phyloP scores from a whole-genome alignment of 2,329 filamentous ascomycete genomes.

The Scytalidium sp. region DNA sequence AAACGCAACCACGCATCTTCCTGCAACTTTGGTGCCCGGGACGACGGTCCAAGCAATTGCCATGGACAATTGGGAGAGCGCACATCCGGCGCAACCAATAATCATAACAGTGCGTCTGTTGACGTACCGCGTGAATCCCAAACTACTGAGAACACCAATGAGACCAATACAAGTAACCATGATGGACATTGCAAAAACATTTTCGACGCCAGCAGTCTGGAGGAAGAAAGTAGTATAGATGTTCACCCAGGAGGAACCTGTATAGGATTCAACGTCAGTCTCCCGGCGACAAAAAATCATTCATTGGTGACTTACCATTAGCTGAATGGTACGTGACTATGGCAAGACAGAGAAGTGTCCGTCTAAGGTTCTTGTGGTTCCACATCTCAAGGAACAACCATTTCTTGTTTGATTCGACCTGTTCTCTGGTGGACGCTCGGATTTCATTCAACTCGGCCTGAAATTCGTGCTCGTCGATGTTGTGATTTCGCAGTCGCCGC shows the following conservation, averaged over 20 bases:
- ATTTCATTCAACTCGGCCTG: slow-evolving; percentile 13
- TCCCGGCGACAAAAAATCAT: too few relatives aligned
- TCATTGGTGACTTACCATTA: slow-evolving; percentile 44
- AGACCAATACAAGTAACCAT: slow-evolving; percentile 48
- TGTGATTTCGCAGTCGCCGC: slow-evolving; percentile 8
- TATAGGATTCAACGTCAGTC: slow-evolving; percentile 19
- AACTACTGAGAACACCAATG: slow-evolving; percentile 44
- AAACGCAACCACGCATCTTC: slow-evolving; percentile 12
- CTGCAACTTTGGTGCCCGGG: slow-evolving; percentile 6
- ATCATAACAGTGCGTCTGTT: slow-evolving; percentile 46
- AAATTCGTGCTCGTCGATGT: slow-evolving; percentile 11
- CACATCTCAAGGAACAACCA: slow-evolving; percentile 36
- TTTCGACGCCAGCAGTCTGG: slow-evolving; percentile 37
- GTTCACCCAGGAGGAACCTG: slow-evolving; percentile 48
- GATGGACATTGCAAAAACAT: slow-evolving; percentile 46
- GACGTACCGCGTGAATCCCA: slow-evolving; percentile 44
- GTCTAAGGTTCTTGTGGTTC: slow-evolving; percentile 36
- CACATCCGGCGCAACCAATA: slow-evolving; percentile 40
- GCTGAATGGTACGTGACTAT: slow-evolving; percentile 36
- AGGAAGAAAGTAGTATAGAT: slow-evolving; percentile 49
- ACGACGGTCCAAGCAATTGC: slow-evolving; percentile 30
- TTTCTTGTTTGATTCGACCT: slow-evolving; percentile 36
- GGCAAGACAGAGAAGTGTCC: slow-evolving; percentile 37
- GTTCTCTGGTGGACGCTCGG: slow-evolving; percentile 16
- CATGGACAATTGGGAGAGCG: slow-evolving; percentile 41